A percentile compares a stretch with the other conserved stretches of the same genome.
Conservation (phyloP, 306 rosid species). For the Castanea mollissima region DNA sequence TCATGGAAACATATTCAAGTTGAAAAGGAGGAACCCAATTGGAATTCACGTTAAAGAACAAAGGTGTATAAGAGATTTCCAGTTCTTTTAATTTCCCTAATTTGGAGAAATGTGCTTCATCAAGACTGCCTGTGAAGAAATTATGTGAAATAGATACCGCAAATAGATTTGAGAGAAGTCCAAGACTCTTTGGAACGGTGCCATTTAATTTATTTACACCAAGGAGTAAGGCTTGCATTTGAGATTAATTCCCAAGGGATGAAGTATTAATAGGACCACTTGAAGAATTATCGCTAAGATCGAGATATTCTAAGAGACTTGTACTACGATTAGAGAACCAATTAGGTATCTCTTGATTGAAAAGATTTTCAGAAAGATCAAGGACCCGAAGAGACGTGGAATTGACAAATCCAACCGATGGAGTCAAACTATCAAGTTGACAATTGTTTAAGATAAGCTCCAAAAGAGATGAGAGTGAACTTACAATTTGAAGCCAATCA, state of each 20-base stretch:
- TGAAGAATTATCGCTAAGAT: not conserved
- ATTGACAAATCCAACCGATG: too few relatives aligned
- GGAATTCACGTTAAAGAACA: not conserved
- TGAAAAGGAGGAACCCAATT: slow-evolving; percentile 23
- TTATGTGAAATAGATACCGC: not conserved
- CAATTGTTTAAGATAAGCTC: too few relatives aligned
- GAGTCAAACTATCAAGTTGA: too few relatives aligned
- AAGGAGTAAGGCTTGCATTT: not conserved
- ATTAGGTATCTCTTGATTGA: too few relatives aligned
- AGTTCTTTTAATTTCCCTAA: not conserved
- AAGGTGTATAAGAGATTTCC: not conserved
- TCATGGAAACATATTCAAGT: not conserved
- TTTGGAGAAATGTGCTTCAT: slow-evolving; percentile 15
- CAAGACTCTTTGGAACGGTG: not conserved
- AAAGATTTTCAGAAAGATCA: too few relatives aligned
- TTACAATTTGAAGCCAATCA: too few relatives aligned
- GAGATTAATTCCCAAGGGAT: not conserved
- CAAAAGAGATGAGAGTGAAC: too few relatives aligned
- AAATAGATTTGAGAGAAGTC: not conserved
- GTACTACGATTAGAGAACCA: too few relatives aligned
- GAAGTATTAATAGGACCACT: not conserved
- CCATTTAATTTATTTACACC: not conserved
- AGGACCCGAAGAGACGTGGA: too few relatives aligned
- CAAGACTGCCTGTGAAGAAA: not conserved
- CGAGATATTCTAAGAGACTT: too few relatives aligned